phyloP scores from a whole-genome alignment of 2,329 filamentous ascomycete species.

The Pseudonectria foliicola region DNA sequence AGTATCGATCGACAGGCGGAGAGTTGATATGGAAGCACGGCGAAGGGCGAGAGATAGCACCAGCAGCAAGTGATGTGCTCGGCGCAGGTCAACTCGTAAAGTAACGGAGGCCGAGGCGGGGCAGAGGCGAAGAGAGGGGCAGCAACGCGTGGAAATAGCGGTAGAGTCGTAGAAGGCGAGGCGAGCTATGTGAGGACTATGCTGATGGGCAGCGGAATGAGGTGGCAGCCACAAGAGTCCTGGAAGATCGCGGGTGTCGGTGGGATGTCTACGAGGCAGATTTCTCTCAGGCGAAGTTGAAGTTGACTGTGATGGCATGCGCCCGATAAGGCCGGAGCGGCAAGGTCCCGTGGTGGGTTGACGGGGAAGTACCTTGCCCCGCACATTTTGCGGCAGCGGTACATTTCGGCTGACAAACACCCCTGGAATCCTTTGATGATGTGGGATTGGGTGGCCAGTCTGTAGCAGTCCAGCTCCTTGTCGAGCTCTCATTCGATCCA shows the following conservation, averaged over 20 bases:
- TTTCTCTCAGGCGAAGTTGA: too few species aligned
- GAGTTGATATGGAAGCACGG: constrained; percentile 1
- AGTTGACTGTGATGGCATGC: neutral
- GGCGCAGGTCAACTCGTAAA: too few species aligned
- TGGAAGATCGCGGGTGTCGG: too few species aligned
- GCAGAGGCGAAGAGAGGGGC: constrained; percentile 4
- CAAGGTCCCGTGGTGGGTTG: constrained; percentile 10
- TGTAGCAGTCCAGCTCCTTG: too few species aligned
- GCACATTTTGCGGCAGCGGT: constrained; percentile 7
- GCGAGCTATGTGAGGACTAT: constrained; percentile 1
- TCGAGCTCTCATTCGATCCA: neutral
- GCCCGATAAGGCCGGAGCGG: constrained; percentile 13
- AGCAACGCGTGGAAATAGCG: neutral
- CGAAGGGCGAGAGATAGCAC: neutral
- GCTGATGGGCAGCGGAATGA: constrained; percentile 5
- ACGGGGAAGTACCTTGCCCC: constrained; percentile 13
- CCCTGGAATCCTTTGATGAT: neutral
- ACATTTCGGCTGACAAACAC: constrained; percentile 3
- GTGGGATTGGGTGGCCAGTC: constrained; percentile 1
- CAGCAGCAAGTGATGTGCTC: neutral
- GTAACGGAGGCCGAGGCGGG: constrained; percentile 8
- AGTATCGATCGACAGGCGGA: neutral
- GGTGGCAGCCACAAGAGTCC: constrained; percentile 1
- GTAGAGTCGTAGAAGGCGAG: constrained; percentile 3
- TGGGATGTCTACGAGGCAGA: constrained; percentile 2